These are phyloP conservation scores for Polyplosphaeria fusca DNA, from an alignment of 495 filamentous ascomycete species.

Conservation along the genomic window DNA sequence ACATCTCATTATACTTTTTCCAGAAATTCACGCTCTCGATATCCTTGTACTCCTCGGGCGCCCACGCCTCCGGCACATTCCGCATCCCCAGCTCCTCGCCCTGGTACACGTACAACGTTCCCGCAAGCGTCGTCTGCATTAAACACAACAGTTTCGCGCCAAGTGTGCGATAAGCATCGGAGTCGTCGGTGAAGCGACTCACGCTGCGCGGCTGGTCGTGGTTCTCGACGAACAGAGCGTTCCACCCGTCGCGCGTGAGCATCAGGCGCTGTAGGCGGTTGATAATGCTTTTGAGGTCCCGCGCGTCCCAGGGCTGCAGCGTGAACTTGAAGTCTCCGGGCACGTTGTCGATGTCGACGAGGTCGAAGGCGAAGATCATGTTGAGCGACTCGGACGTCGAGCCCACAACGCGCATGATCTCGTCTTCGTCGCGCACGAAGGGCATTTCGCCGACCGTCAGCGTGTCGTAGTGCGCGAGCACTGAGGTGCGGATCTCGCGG, in stretches of 20 bases:
- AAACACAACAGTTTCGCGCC: constrained; percentile 54
- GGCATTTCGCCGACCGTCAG: constrained; percentile 54
- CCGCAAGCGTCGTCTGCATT: constrained; percentile 50
- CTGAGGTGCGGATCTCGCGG: constrained; percentile 46
- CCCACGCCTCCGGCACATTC: constrained; percentile 49
- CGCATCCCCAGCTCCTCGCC: constrained; percentile 57
- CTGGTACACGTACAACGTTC: constrained; percentile 56
- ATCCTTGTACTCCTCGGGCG: constrained; percentile 51
- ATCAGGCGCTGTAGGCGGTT: constrained; percentile 47
- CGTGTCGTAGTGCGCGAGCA: constrained; percentile 47
- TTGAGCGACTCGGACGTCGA: constrained; percentile 47
- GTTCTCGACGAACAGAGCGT: constrained; percentile 49
- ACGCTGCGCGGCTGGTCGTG: constrained; percentile 52
- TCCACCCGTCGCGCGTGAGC: constrained; percentile 53
- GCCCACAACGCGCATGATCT: constrained; percentile 49
- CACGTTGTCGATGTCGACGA: constrained; percentile 50
- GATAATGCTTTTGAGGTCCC: constrained; percentile 44
- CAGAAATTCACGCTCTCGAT: constrained; percentile 53
- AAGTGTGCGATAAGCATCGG: constrained; percentile 44
- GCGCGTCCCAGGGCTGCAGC: constrained; percentile 43
- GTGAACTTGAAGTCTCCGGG: constrained; percentile 43
- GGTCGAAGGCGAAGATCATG: constrained; percentile 57
- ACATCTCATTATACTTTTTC: constrained; percentile 40
- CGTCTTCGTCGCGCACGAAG: constrained; percentile 42
- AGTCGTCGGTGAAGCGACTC: constrained; percentile 49